Base-by-base conservation (phyloP, 371 early-diverging fungal species). In the Umbelopsis sp. region DNA sequence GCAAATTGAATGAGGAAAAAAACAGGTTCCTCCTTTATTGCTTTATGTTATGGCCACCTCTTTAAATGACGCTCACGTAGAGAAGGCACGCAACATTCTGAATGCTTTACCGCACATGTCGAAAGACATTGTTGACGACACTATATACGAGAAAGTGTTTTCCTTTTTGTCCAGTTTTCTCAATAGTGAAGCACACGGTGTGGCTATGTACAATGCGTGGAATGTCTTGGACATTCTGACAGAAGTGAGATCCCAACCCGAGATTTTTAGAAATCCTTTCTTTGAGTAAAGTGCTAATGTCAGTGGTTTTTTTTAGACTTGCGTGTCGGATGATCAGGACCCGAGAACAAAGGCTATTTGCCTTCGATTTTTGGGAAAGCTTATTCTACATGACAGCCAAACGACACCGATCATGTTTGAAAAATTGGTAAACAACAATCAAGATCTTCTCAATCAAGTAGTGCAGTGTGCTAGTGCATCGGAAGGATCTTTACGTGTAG, bases 141-240 rank as follows among this genome's bases (percentile, higher is more conserved):
- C 84, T 1, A 50, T 83, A 4, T 81, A 80, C 65, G 84, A 83
- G 65, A 80, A 80, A 74, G 78, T 83, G 14, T 66, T 81, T 3
- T 76, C 81, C 0, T 77, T 76, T 52, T 44, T 78, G 25, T 53
- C 53, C 35, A 63, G 69, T 24, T 69, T 75, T 32, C 63, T 74
- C 16, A 45, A 38, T 41, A 45, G 63, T 35, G 63, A 69, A 44
- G 57, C 69, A 22, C 14, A 57, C 8, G 62, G 53, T 25, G 52
- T 65, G 10, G 18, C 25, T 12, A 41, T 69, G 29, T 63, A 74
- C 32, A 48, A 71, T 35, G 48, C 66, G 2, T 72, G 73, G 73
- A 44, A 57, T 1, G 48, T 75, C 6, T 69, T 76, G 50, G 72
- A 68, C 50, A 67, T 69, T 20, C 44, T 79, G 41, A 68, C 53